Evolutionary conservation across 768 basidiomycete species (phyloP).

Genomic region (Stropharia rugosoannulata): DNA sequence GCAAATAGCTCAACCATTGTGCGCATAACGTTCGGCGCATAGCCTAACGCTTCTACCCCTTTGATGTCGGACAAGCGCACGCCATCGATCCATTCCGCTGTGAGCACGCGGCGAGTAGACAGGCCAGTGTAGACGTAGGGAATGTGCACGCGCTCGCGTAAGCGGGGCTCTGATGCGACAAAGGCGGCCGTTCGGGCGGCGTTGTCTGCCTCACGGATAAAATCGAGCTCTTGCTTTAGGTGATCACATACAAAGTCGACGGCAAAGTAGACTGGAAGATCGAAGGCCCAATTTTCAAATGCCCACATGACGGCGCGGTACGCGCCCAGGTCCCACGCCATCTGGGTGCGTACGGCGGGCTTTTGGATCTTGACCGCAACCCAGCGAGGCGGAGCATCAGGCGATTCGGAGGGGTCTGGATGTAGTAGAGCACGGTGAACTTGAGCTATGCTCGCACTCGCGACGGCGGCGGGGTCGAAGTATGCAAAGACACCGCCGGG

Average conservation of each 20-base stretch:
- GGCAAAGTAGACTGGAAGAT: conserved; percentile 80
- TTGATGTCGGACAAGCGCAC: conserved; percentile 67
- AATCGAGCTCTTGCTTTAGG: conserved; percentile 81
- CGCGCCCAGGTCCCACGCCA: conserved; percentile 78
- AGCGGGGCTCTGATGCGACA: conserved; percentile 67
- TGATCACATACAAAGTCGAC: conserved; percentile 83
- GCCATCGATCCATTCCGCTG: conserved; percentile 84
- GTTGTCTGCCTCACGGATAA: conserved; percentile 77
- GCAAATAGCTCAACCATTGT: conserved; percentile 87
- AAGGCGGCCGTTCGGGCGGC: conserved; percentile 67
- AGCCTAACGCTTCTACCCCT: conserved; percentile 63
- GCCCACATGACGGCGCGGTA: conserved; percentile 77
- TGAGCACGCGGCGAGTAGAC: conserved; percentile 77
- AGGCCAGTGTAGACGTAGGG: conserved; percentile 72
- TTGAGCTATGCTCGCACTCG: conserved; percentile 91
- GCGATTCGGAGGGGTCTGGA: conserved; percentile 33
- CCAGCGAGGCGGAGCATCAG: conserved; percentile 46
- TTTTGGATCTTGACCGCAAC: conserved; percentile 96
- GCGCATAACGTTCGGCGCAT: conserved; percentile 67
- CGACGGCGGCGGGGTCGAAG: conserved; percentile 76
- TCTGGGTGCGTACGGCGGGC: conserved; percentile 82
- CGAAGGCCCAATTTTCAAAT: conserved; percentile 79
- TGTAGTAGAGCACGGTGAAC: conserved; percentile 76
- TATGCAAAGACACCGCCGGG: conserved; percentile 75
- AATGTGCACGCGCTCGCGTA: conserved; percentile 73